Evolutionary conservation across 371 early-diverging fungal species (phyloP), one percentile per base, ranked within the genome.

Genomic region (Mortierella sp.): DNA sequence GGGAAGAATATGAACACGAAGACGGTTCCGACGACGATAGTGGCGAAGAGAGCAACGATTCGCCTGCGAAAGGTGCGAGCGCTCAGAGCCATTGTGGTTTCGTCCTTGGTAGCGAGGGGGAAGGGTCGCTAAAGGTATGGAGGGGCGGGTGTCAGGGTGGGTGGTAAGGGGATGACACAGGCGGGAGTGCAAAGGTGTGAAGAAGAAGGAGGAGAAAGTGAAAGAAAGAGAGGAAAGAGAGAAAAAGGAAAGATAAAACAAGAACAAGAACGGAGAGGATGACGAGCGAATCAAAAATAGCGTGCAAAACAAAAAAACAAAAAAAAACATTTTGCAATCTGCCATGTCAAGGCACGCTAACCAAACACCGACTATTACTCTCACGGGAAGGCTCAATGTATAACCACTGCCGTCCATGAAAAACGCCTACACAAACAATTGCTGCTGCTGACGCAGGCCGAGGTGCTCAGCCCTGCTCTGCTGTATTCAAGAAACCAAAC

Each of bases 61-160:
- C 73, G 68, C 21, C 74, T 73, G 48, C 74, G 72, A 31, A 75
- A 57, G n/a, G 68, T 42, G 2, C 74, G 74, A 28, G 47, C 52
- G 10, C 24, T 48, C 48, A 38, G 42, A 38, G 42, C 60, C 58
- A 63, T 75, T 28, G 28, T 75, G 60, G 31, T 48, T 50, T 44
- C 55, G 28, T 55, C 50, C 44, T 44, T 55, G 21, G n/a, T 50
- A 14, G 50, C 28, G 10, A 71, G 72, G 26, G 16, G 31, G 48
- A 38, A 26, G 21, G 38, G 13, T 13, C 28, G 24, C 26, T 31
- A 11, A 54, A 52, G 16, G 38, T 8, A 26, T 16, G 14, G 47
- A 44, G 54, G 16, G 13, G 24, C 14, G 9, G 9, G 48, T 48
- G 48, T 48, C 48, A 7, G 21, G 45, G 45, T 26, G 44, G 1